A percentile compares a stretch with the other conserved stretches of the same genome.
phyloP scores from a whole-genome alignment of 179 eudicot genomes.

The Camellia oleifera region DNA sequence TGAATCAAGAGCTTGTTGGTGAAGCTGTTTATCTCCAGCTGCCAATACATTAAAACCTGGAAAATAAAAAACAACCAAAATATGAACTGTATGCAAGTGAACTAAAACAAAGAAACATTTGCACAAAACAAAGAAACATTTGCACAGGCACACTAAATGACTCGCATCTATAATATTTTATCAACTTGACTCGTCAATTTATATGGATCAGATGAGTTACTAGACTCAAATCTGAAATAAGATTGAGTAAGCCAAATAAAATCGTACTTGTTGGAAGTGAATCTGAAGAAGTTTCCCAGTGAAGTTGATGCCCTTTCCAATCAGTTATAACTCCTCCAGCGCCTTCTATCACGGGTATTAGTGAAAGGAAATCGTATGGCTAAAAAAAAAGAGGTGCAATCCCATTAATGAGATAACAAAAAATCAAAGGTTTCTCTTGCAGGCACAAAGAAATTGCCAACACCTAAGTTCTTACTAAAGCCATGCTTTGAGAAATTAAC shows the following conservation, averaged over 20 bases:
- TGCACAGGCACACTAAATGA: background rate
- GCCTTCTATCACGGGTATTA: conserved; percentile 65
- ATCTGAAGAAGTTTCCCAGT: conserved; percentile 54
- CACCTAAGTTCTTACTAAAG: background rate
- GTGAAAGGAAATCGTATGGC: conserved; percentile 65
- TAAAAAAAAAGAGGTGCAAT: conserved; percentile 18
- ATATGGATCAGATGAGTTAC: background rate
- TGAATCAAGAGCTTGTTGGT: conserved; percentile 56
- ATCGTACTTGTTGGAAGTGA: conserved; percentile 45
- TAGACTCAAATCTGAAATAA: background rate
- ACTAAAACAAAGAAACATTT: background rate
- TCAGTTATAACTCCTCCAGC: conserved; percentile 64
- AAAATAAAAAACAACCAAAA: conserved; percentile 5
- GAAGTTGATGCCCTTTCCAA: conserved; percentile 49
- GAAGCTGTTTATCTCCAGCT: conserved; percentile 72
- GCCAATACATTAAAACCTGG: conserved; percentile 85
- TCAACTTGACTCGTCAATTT: background rate
- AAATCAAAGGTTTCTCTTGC: background rate
- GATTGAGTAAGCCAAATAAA: background rate
- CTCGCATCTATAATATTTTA: too few relatives aligned
- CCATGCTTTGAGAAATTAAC: background rate
- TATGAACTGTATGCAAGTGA: background rate
- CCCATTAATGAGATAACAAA: too few relatives aligned
- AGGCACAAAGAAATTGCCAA: background rate
- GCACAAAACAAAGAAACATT: background rate